Conservation (phyloP, 805 yeast species). For the Schizosaccharomyces lindneri region DNA sequence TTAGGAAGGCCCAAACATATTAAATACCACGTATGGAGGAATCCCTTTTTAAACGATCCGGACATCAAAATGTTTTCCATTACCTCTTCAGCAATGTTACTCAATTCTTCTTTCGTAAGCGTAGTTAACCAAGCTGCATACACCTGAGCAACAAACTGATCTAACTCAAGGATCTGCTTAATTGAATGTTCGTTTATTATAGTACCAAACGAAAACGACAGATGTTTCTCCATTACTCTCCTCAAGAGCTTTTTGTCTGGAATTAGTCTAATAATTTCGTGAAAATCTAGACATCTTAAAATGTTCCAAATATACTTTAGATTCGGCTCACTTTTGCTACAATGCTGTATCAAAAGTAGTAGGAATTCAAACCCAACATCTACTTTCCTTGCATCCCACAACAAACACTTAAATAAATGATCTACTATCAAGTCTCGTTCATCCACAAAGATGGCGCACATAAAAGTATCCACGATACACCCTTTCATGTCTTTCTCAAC, state of each 20-base stretch:
- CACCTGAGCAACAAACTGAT: not conserved
- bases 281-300: not conserved
- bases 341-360: not conserved
- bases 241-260: not conserved
- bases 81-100: not conserved
- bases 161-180: not conserved
- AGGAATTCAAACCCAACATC: not conserved
- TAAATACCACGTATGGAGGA: not conserved
- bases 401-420: not conserved
- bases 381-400: not conserved
- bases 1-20: not conserved
- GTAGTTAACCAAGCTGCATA: not conserved
- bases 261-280: not conserved
- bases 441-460: not conserved
- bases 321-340: not conserved
- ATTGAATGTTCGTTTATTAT: not conserved
- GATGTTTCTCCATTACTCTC: not conserved
- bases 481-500: not conserved
- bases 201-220: not conserved
- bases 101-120: not conserved
- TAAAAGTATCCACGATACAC: too few species aligned
- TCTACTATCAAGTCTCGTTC: not conserved
- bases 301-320: not conserved
- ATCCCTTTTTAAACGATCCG: not conserved
- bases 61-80: not conserved